Conservation (phyloP, 2,329 filamentous ascomycete genomes). For the Aureobasidium sp. region DNA sequence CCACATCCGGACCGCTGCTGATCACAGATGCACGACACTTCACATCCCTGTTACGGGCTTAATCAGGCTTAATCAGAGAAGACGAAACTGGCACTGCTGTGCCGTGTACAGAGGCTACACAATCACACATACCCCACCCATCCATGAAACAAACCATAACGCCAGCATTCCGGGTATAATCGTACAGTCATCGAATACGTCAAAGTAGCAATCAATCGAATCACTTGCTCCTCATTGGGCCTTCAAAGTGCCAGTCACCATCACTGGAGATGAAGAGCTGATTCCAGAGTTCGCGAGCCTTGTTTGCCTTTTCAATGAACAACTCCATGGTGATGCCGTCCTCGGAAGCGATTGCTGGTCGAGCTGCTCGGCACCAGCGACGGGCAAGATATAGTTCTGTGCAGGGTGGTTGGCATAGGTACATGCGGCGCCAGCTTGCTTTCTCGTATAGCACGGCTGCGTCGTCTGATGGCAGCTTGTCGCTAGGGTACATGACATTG, state of each 20-base stretch:
- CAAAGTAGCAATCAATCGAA: not conserved
- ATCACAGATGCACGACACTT: not conserved
- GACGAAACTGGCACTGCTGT: not conserved
- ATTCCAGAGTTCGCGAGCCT: slow-evolving; percentile 25
- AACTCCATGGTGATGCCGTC: slow-evolving; percentile 29
- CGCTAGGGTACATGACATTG: slow-evolving; percentile 27
- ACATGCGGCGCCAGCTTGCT: slow-evolving; percentile 32
- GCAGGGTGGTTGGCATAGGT: slow-evolving; percentile 29
- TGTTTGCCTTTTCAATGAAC: slow-evolving; percentile 24
- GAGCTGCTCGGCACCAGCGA: slow-evolving; percentile 24
- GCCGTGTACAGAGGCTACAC: not conserved
- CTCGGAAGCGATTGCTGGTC: slow-evolving; percentile 24
- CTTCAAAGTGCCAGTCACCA: slow-evolving; percentile 33
- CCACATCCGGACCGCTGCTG: not conserved
- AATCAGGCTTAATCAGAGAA: not conserved
- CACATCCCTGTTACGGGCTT: not conserved
- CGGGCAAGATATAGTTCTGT: slow-evolving; percentile 27
- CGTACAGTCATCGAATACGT: not conserved
- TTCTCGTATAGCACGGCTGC: slow-evolving; percentile 24
- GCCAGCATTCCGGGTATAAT: slow-evolving; percentile 3
- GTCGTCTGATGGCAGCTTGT: slow-evolving; percentile 17
- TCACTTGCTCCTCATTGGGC: slow-evolving; percentile 24
- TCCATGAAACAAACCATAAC: not conserved
- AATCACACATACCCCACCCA: not conserved
- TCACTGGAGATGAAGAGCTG: slow-evolving; percentile 27